phyloP scores from a whole-genome alignment of 805 yeast species.

The Zygoascus ofunaensis region DNA sequence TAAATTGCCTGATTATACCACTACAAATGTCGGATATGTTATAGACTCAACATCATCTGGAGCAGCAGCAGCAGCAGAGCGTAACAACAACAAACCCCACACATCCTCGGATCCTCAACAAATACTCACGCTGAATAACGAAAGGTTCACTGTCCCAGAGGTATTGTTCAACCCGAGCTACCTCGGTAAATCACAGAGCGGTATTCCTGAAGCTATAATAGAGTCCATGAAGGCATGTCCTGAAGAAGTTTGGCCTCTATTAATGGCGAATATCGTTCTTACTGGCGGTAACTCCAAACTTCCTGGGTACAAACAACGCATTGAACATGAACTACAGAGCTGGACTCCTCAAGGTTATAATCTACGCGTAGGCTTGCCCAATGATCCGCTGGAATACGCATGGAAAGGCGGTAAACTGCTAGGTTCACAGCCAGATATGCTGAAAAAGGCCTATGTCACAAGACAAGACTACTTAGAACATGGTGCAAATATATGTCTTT shows the following conservation, averaged over 20 bases:
- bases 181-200: conserved; percentile 68
- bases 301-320: conserved; percentile 55
- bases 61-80: conserved; percentile 11
- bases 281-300: conserved; percentile 77
- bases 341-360: conserved; percentile 27
- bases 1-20: conserved; percentile 79
- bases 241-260: conserved; percentile 55
- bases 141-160: conserved; percentile 83
- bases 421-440: conserved; percentile 28
- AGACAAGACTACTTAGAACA: conserved; percentile 78
- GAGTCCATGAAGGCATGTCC: conserved; percentile 66
- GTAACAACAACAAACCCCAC: conserved; percentile 19
- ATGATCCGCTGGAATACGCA: conserved; percentile 37
- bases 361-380: conserved; percentile 25
- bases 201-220: conserved; percentile 60
- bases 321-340: conserved; percentile 31
- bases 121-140: conserved; percentile 63
- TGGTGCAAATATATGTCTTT: conserved; percentile 55
- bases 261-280: conserved; percentile 68
- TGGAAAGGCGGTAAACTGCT: conserved; percentile 51
- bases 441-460: conserved; percentile 50
- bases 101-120: conserved; percentile 46
- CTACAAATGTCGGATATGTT: conserved; percentile 57
- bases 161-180: conserved; percentile 77
- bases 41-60: conserved; percentile 20